Evolutionary conservation across 2,329 filamentous ascomycete genomes (phyloP).

Genomic region (Zasmidium angulare): DNA sequence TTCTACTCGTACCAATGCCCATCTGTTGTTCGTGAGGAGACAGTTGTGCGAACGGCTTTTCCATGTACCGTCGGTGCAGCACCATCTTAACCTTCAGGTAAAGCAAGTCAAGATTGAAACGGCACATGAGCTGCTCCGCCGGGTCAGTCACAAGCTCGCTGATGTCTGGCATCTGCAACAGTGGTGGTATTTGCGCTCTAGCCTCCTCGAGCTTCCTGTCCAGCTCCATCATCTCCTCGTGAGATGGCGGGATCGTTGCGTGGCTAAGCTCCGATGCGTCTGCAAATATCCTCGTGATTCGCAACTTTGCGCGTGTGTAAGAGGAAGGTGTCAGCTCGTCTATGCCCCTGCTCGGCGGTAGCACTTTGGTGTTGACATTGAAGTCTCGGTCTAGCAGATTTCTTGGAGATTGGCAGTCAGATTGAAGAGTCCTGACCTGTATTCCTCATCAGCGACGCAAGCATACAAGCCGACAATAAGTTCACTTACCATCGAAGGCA

Average conservation of each 20-base stretch:
- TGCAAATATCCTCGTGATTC: constrained; percentile 38
- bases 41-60: constrained; percentile 30
- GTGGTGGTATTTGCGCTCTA: constrained; percentile 35
- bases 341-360: constrained; percentile 39
- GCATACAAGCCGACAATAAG: too few relatives aligned
- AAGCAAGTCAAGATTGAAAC: constrained; percentile 53
- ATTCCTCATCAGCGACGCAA: constrained; percentile 6
- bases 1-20: constrained; percentile 35
- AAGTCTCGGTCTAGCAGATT: constrained; percentile 50
- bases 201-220: constrained; percentile 39
- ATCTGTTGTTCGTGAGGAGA: constrained; percentile 33
- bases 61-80: constrained; percentile 56
- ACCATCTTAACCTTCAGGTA: constrained; percentile 54
- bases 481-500: constrained; percentile 49
- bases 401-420: constrained; percentile 44
- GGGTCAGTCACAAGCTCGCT: constrained; percentile 49
- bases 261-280: constrained; percentile 42
- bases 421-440: constrained; percentile 33
- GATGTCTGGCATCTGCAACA: constrained; percentile 39
- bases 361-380: constrained; percentile 30
- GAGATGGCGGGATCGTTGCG: constrained; percentile 35
- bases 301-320: constrained; percentile 39
- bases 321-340: constrained; percentile 36
- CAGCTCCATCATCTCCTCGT: constrained; percentile 40
- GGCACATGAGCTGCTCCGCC: constrained; percentile 52